Evolutionary conservation across 441 rosid genomes (phyloP).

Genomic region (Populus hybrid): DNA sequence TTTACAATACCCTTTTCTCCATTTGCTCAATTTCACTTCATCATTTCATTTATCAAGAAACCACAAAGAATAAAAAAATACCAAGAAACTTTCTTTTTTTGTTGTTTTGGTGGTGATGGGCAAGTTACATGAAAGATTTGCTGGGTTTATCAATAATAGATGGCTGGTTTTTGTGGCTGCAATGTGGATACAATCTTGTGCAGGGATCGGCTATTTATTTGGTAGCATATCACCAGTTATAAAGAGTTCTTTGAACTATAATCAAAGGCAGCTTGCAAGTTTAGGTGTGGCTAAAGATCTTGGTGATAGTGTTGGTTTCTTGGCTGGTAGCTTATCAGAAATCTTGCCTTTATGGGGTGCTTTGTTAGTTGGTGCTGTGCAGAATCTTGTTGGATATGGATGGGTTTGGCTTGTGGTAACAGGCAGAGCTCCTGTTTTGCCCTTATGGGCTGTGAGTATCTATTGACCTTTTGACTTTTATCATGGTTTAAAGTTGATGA

Average conservation of each 20-base stretch:
- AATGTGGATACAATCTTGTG: slow-evolving; percentile 98
- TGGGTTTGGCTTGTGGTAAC: slow-evolving; percentile 94
- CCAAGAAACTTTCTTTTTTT: background rate
- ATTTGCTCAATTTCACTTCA: background rate
- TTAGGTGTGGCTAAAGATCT: slow-evolving; percentile 97
- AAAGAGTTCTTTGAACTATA: slow-evolving; percentile 79
- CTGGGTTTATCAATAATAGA: slow-evolving; percentile 61
- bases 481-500: background rate
- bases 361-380: slow-evolving; percentile 85
- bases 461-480: background rate
- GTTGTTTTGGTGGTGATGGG: slow-evolving; percentile 29
- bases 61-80: background rate
- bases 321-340: slow-evolving; percentile 86
- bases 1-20: background rate
- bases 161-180: slow-evolving; percentile 97
- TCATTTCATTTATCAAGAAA: background rate
- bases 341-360: slow-evolving; percentile 91
- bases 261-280: slow-evolving; percentile 76
- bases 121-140: slow-evolving; percentile 41
- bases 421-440: slow-evolving; percentile 67
- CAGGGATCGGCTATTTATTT: slow-evolving; percentile 88
- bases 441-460: slow-evolving; percentile 90
- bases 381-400: slow-evolving; percentile 86
- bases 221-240: slow-evolving; percentile 97
- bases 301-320: slow-evolving; percentile 90